These are phyloP conservation scores for Saxophila tyrrhenica DNA, from an alignment of 495 filamentous ascomycete genomes.

Conservation along the genomic window DNA sequence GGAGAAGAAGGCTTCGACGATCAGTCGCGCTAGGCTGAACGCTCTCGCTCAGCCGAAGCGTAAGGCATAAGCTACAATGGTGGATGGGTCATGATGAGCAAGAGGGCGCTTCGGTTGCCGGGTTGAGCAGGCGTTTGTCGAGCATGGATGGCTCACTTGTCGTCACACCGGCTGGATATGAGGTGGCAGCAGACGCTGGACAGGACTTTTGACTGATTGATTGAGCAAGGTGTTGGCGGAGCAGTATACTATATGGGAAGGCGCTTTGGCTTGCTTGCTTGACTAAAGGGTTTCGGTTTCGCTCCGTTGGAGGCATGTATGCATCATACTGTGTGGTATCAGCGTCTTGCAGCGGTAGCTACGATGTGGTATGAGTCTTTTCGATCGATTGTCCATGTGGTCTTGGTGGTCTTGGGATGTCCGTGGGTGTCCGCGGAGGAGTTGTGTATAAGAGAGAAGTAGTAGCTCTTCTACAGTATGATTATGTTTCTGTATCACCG, in stretches of 20 bases:
- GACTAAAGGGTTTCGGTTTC: too few species aligned
- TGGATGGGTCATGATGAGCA: too few species aligned
- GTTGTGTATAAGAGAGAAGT: too few species aligned
- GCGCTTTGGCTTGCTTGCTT: background rate
- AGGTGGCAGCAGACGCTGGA: background rate
- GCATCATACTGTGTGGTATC: background rate
- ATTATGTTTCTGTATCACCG: too few species aligned
- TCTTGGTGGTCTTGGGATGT: too few species aligned
- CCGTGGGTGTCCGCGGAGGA: too few species aligned
- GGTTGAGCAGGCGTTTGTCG: too few species aligned
- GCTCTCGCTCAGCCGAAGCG: slow-evolving; percentile 29
- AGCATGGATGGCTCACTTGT: background rate
- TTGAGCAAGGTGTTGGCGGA: background rate
- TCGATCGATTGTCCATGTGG: background rate
- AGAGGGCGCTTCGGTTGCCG: too few species aligned
- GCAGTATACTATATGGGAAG: background rate
- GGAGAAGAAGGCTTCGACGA: slow-evolving; percentile 6
- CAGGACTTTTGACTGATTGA: too few species aligned
- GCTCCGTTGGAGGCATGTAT: too few species aligned
- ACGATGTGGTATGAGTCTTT: background rate
- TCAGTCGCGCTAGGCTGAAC: slow-evolving; percentile 29
- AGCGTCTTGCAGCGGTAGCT: too few species aligned
- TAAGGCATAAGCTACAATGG: slow-evolving; percentile 11
- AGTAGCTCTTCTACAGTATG: too few species aligned
- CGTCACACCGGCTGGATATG: background rate